Evolutionary conservation across 306 rosid genomes (phyloP).

Genomic region (Adenanthera pavonina): DNA sequence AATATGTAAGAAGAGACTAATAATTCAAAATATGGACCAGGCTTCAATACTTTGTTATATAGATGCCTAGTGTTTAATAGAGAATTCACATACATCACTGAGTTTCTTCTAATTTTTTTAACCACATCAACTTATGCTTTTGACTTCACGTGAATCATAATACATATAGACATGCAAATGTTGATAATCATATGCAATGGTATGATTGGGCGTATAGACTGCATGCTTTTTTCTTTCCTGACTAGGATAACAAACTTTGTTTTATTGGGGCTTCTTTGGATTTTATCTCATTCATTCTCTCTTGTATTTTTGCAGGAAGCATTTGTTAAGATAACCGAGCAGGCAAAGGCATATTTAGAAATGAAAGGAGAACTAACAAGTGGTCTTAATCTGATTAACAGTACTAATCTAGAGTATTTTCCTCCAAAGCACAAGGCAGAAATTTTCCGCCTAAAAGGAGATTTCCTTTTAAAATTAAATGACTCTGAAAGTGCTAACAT

Average conservation of each 20-base stretch:
- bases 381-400: slow-evolving; percentile 87
- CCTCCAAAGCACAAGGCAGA: slow-evolving; percentile 94
- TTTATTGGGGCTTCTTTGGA: slow-evolving; percentile 20
- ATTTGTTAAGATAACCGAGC: slow-evolving; percentile 95
- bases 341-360: slow-evolving; percentile 91
- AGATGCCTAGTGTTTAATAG: slow-evolving; percentile 17
- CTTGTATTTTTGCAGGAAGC: slow-evolving; percentile 80
- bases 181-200: slow-evolving; percentile 3
- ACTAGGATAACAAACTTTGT: slow-evolving; percentile 18
- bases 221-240: slow-evolving; percentile 25
- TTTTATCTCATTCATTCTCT: slow-evolving; percentile 46
- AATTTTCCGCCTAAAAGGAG: slow-evolving; percentile 89
- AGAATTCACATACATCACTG: slow-evolving; percentile 21
- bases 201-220: background rate
- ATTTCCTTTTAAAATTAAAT: slow-evolving; percentile 79
- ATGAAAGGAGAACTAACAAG: slow-evolving; percentile 84
- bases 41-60: background rate
- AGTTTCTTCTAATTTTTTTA: background rate
- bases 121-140: slow-evolving; percentile 2
- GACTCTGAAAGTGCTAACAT: slow-evolving; percentile 83
- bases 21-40: too few relatives aligned
- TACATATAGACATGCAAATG: background rate
- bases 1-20: too few relatives aligned
- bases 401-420: slow-evolving; percentile 94
- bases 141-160: slow-evolving; percentile 25